A percentile compares a stretch with the other conserved stretches of the same genome.
Evolutionary conservation across 1,284 basidiomycete species (phyloP).

Genomic region (Boletus sp.): DNA sequence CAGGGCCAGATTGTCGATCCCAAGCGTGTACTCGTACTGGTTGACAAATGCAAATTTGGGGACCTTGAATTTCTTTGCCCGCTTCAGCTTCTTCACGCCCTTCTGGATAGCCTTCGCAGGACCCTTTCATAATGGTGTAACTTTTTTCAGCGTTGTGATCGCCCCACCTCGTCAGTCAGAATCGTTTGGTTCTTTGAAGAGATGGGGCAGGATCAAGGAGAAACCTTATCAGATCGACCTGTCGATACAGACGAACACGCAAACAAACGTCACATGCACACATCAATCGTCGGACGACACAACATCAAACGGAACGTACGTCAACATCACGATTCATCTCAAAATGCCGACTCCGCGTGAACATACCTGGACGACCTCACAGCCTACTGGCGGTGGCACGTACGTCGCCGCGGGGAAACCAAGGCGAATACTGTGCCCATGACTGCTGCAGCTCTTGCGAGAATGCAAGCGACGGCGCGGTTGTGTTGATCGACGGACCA

Average conservation of each 20-base stretch:
- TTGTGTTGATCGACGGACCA: slow-evolving; percentile 6
- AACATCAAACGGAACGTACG: background rate
- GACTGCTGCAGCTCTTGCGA: slow-evolving; percentile 14
- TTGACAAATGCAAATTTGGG: slow-evolving; percentile 57
- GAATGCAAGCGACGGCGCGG: slow-evolving; percentile 13
- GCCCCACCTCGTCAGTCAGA: background rate
- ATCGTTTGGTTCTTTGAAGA: background rate
- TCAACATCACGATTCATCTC: background rate
- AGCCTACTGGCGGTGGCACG: slow-evolving; percentile 13
- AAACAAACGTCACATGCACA: background rate
- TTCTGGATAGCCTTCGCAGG: slow-evolving; percentile 42
- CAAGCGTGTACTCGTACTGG: slow-evolving; percentile 57
- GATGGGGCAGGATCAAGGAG: background rate
- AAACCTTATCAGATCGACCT: slow-evolving; percentile 22
- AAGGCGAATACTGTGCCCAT: slow-evolving; percentile 19
- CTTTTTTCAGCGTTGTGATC: too few relatives aligned
- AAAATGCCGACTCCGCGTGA: background rate
- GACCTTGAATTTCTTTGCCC: slow-evolving; percentile 44
- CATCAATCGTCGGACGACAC: background rate
- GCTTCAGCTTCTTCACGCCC: slow-evolving; percentile 52
- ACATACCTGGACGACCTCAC: slow-evolving; percentile 20
- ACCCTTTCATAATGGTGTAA: too few relatives aligned
- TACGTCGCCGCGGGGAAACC: too few relatives aligned
- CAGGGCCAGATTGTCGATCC: slow-evolving; percentile 57
- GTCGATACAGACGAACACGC: background rate